phyloP scores from a whole-genome alignment of 371 early-diverging fungal species.

The Mucor plumbeus region DNA sequence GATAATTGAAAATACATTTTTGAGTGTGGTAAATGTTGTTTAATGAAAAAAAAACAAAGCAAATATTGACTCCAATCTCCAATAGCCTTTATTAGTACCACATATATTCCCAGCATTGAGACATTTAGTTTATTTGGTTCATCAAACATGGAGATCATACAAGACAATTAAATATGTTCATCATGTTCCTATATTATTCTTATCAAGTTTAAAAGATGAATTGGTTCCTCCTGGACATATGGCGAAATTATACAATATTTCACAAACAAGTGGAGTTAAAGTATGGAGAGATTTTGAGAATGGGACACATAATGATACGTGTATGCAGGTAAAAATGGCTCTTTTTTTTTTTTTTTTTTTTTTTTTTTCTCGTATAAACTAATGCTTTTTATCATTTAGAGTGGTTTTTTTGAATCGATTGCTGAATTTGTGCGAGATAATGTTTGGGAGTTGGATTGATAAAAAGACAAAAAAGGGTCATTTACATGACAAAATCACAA shows the following conservation, averaged over 20 bases:
- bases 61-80: not conserved
- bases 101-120: slow-evolving; percentile 78
- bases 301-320: slow-evolving; percentile 94
- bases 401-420: slow-evolving; percentile 84
- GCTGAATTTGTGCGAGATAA: slow-evolving; percentile 48
- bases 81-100: slow-evolving; percentile 85
- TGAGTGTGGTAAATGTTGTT: slow-evolving; percentile 70
- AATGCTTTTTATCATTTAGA: slow-evolving; percentile 45
- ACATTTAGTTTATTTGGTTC: slow-evolving; percentile 79
- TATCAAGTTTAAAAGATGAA: slow-evolving; percentile 85
- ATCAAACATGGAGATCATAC: slow-evolving; percentile 90
- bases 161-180: slow-evolving; percentile 68
- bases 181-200: slow-evolving; percentile 80
- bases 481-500: not conserved
- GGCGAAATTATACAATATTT: slow-evolving; percentile 69
- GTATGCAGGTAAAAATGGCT: slow-evolving; percentile 52
- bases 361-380: not conserved
- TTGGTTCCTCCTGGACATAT: slow-evolving; percentile 90
- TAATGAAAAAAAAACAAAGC: not conserved
- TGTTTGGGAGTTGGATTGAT: slow-evolving; percentile 33
- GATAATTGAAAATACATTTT: slow-evolving; percentile 95
- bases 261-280: slow-evolving; percentile 58
- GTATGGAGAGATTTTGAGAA: slow-evolving; percentile 73
- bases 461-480: not conserved
- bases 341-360: not conserved